phyloP scores from a whole-genome alignment of 1,284 basidiomycete genomes.

The Cystobasidium sp. region DNA sequence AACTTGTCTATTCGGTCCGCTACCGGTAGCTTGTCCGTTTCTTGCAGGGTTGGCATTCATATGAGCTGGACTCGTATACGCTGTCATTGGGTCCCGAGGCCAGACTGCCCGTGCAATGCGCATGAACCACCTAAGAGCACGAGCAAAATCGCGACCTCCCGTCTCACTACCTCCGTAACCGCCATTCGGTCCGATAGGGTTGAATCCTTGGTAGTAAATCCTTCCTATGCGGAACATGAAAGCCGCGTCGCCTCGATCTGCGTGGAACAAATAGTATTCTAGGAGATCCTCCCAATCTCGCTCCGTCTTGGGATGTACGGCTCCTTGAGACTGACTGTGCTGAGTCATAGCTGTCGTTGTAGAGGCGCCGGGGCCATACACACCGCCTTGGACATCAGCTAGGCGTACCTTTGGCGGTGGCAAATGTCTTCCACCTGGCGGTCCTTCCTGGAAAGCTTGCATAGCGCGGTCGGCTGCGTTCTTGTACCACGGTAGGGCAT shows the following conservation, averaged over 20 bases:
- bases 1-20: slow-evolving; percentile 32
- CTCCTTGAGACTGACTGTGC: slow-evolving; percentile 44
- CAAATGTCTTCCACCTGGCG: slow-evolving; percentile 85
- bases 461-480: slow-evolving; percentile 81
- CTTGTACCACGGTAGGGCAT: slow-evolving; percentile 84
- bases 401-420: slow-evolving; percentile 80
- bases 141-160: slow-evolving; percentile 64
- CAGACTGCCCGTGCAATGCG: slow-evolving; percentile 79
- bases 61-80: slow-evolving; percentile 38
- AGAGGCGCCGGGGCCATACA: slow-evolving; percentile 90
- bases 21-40: slow-evolving; percentile 37
- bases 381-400: slow-evolving; percentile 87
- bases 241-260: slow-evolving; percentile 81
- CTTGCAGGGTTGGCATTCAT: slow-evolving; percentile 23
- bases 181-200: slow-evolving; percentile 68
- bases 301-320: slow-evolving; percentile 47
- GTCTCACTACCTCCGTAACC: slow-evolving; percentile 46
- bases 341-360: slow-evolving; percentile 68
- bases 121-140: slow-evolving; percentile 79
- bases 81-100: slow-evolving; percentile 60
- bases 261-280: slow-evolving; percentile 68
- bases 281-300: slow-evolving; percentile 55
- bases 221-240: slow-evolving; percentile 86
- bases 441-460: slow-evolving; percentile 76
- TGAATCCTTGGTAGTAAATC: slow-evolving; percentile 92